Evolutionary conservation across 805 yeast genomes (phyloP), one percentile per base, ranked within the genome.

Genomic region (Kodamaea sagamina): DNA sequence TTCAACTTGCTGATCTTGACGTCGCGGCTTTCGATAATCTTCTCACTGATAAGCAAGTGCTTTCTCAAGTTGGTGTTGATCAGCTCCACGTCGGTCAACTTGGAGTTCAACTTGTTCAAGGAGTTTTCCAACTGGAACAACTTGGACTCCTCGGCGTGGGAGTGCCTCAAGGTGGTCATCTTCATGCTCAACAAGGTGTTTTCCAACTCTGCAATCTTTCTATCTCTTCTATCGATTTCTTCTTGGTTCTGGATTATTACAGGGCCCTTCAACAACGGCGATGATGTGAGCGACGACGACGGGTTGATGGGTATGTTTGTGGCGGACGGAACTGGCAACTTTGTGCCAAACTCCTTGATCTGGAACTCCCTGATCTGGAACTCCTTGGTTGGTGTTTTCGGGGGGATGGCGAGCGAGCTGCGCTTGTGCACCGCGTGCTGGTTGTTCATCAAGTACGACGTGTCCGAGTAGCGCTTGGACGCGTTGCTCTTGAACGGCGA

Each of bases 71-170:
- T 67, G 22, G 71, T 62, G 55, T 85, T 85, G 55, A 82, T 83
- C n/a, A 69, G 60, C 47, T 82, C 84, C 24, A 83, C 74, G 47
- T 84, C 86, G 39, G 72, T 72, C 42, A 84, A 71, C 43, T 82
- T 81, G n/a, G 65, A 68, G 13, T 77, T 71, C 47, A 85, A 71
- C 47, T 74, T 81, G 34, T 74, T 75, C 13, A 85, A 62, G 1
- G 87, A 73, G 37, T 73, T 71, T 51, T 83, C 87, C 41, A 85
- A 59, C 8, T 77, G 72, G 36, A 73, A 67, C 21, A 80, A 57
- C 50, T 77, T 77, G 49, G 75, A 72, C 36, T 74, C 77, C 44
- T 74, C 78, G 19, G 62, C 61, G 43, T 69, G 73, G 29, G 61
- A 48, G 32, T 52, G 39, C 49, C 57, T 59, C 36, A 72, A 52